Base-by-base conservation (phyloP, 768 basidiomycete species). In the Rhizopogon vesiculosus region DNA sequence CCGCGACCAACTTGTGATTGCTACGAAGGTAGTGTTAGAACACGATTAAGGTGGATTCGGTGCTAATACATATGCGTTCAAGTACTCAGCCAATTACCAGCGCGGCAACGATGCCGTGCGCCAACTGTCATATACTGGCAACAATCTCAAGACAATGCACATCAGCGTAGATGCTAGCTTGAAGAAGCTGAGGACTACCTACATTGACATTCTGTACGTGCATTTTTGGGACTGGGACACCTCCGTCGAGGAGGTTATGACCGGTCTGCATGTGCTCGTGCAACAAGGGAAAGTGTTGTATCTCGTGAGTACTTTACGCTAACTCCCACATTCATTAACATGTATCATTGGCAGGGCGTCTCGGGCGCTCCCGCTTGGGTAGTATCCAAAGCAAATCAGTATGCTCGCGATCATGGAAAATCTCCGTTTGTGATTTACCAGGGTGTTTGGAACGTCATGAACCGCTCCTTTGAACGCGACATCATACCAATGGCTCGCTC, bases 161-260 rank as follows among this genome's bases (percentile, higher is more conserved):
- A n/a, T 46, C 45, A 46, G 45, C 18, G 45, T 65, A 10, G 61
- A 64, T 29, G 64, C 59, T 10, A 73, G 70, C 43, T 63, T 79
- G 56, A 71, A 69, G 61, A 75, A 74, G 56, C 68, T 79, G 15
- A 65, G 70, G 43, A 78, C 76, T 7, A 54, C 59, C 22, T 78
- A 77, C 61, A 71, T 79, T 54, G 78, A 79, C 56, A 61, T 79
- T 29, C 61, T 78, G 19, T 78, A 78, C 61, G 7, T 51, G 16
- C 49, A 51, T 6, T 51, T 33, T 33, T 80, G 81, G 82, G 82
- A 84, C 61, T 51, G 13, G 7, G 49, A 33, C 16, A 81, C 80
- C 8, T 69, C 71, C 10, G 71, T 85, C 44, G 77, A 80, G 61
- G 84, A 86, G 65, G 67, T 85, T 42, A 83, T 86, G 81, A 74